Evolutionary conservation across 1,139 yeast species (phyloP), one percentile per base, ranked within the genome.

Genomic region (Taiozyma onychis): DNA sequence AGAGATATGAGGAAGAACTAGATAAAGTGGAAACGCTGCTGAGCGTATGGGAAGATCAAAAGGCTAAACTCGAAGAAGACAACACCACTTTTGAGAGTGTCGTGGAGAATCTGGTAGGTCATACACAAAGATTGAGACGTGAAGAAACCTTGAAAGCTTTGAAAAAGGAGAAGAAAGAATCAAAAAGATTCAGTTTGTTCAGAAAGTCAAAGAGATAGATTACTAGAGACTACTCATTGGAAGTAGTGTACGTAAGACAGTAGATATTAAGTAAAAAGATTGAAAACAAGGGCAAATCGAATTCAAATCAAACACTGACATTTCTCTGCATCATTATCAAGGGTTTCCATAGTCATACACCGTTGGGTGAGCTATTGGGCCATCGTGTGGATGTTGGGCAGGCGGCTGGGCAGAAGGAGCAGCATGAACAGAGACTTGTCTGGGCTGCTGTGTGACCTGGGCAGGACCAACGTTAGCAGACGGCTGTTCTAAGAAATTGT

Each of bases 41-140:
- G 44, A 72, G 78, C 44, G 67, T 74, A 32, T 83, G 85, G 86
- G 72, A 70, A 41, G 65, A 73, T 51, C 73, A 75, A 58, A 66
- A 70, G 49, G 61, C 65, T 46, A 75, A 69, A 34, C 70, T 75
- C 14, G 69, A 70, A 52, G 74, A 73, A 48, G 85, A 83, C 59
- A 79, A 81, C 57, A 80, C 78, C 48, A 80, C 85, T 14, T 83
- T 81, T 60, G 90, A 85, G 60, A 73, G 81, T 6, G 88, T 85
- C 55, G 86, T 85, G 39, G 89, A 84, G 63, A 82, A 81, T 56
- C 69, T 83, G 55, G 83, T 84, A 39, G 91, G 87, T 22, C 83
- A 84, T 63, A 82, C 86, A 34, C 90, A 85, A 60, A 75, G 76
- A 56, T 58, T 77, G 43, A 72, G 76, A 55, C 66, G 83, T 50